phyloP scores from a whole-genome alignment of 441 rosid species.

The Hypseocharis bilobata region DNA sequence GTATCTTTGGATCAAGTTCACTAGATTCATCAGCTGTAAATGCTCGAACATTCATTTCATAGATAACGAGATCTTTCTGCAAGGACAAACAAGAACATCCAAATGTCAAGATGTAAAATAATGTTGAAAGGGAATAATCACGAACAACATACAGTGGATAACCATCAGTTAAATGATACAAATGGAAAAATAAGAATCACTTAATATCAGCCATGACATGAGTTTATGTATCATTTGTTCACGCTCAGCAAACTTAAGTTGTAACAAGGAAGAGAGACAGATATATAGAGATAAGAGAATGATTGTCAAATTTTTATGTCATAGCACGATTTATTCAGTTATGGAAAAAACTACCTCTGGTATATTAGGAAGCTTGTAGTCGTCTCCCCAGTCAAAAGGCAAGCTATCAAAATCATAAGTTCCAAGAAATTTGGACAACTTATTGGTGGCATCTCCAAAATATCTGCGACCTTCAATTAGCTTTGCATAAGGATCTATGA shows the following conservation, averaged over 20 bases:
- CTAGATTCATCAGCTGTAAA: conserved; percentile 84
- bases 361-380: conserved; percentile 59
- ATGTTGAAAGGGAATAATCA: neutral
- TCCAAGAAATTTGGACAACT: conserved; percentile 56
- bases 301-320: conserved; percentile 1
- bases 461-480: conserved; percentile 60
- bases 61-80: conserved; percentile 86
- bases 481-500: conserved; percentile 86
- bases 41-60: conserved; percentile 95
- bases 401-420: conserved; percentile 72
- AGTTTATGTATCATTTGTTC: too few species aligned
- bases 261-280: too few species aligned
- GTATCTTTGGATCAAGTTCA: conserved; percentile 48
- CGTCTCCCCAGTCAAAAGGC: conserved; percentile 78
- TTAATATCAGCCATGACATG: neutral
- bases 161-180: neutral
- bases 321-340: conserved; percentile 2
- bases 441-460: conserved; percentile 62
- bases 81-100: conserved; percentile 17
- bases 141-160: neutral
- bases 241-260: too few species aligned
- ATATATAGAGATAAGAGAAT: neutral
- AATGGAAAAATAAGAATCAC: neutral
- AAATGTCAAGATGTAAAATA: conserved; percentile 12
- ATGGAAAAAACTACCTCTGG: conserved; percentile 50